phyloP scores from a whole-genome alignment of 176 grass and related monocot genomes.

The Chrysopogon serrulatus region DNA sequence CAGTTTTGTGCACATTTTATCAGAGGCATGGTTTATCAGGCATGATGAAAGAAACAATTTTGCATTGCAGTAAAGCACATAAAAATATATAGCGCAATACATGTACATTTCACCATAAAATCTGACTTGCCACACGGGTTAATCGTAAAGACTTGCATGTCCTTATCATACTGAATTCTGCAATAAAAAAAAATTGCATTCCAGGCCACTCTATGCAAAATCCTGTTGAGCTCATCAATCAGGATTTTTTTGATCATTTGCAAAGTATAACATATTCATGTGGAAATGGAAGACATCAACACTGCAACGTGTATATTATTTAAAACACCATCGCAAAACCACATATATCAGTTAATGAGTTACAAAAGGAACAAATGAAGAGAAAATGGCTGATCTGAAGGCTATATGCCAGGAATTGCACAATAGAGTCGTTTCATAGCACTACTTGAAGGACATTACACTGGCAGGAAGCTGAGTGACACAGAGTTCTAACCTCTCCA shows the following conservation, averaged over 20 bases:
- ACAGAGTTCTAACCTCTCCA: not conserved
- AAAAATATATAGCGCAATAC: not conserved
- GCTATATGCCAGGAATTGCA: conserved; percentile 1
- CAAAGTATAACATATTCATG: not conserved
- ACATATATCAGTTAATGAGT: not conserved
- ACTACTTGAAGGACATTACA: not conserved
- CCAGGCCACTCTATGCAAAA: not conserved
- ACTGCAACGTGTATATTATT: not conserved
- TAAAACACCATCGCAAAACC: not conserved
- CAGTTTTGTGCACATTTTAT: not conserved
- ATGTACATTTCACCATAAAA: not conserved
- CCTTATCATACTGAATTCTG: too few relatives aligned
- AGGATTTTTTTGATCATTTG: not conserved
- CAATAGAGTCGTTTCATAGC: not conserved
- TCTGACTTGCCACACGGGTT: not conserved
- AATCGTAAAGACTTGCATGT: not conserved
- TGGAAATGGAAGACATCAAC: not conserved
- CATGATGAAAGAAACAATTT: too few relatives aligned
- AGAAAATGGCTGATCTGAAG: not conserved
- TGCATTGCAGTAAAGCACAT: not conserved
- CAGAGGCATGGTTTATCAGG: not conserved
- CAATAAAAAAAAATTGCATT: not conserved
- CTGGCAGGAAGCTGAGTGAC: not conserved
- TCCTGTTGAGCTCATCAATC: not conserved
- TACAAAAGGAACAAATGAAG: not conserved